Base-by-base conservation (phyloP, 2,329 filamentous ascomycete genomes). In the Rosellinia necatrix region DNA sequence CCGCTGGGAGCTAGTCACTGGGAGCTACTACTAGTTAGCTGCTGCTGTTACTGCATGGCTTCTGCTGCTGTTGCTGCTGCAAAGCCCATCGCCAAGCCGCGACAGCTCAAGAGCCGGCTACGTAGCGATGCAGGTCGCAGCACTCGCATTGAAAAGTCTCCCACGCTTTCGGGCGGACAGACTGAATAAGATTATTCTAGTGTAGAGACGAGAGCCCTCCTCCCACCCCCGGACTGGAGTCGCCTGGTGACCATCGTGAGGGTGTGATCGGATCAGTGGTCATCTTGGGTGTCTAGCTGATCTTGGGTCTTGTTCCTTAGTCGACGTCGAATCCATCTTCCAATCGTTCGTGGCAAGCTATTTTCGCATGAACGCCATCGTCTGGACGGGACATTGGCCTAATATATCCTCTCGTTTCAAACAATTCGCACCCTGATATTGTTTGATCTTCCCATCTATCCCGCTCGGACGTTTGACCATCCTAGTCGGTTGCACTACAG, bases 371-470 rank as follows among this genome's bases (percentile, higher is more conserved):
- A 52, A 44, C 50, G 49, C 61, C 64, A 43, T 46, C 49, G 32
- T 29, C 29, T 41, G 58, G 48, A 49, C 56, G 32, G 51, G 44
- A 34, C 27, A 51, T 54, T 21, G 12, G 40, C 21, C 56, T 44
- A 47, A 53, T 40, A 53, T 60, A 59, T 52, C 34, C 48, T 49
- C 52, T 60, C 42, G 38, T 47, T 60, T 63, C 60, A 34, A 53
- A 49, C 42, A 41, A 49, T 22, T 42, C 29, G 49, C 63, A 44
- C 50, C 50, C 51, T 55, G 58, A 61, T 63, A 54, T 59, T 53
- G 65, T 66, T 64, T 64, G 53, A 68, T 66, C 64, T 61, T 61
- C 61, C 49, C 58, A 55, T 59, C 60, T 59, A 50, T 64, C 62
- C 54, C 52, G 47, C 43, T 40, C 58, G 62, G 46, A 64, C 60